Evolutionary conservation across 2,329 filamentous ascomycete species (phyloP).

Genomic region (Aspergillus sclerotialis): DNA sequence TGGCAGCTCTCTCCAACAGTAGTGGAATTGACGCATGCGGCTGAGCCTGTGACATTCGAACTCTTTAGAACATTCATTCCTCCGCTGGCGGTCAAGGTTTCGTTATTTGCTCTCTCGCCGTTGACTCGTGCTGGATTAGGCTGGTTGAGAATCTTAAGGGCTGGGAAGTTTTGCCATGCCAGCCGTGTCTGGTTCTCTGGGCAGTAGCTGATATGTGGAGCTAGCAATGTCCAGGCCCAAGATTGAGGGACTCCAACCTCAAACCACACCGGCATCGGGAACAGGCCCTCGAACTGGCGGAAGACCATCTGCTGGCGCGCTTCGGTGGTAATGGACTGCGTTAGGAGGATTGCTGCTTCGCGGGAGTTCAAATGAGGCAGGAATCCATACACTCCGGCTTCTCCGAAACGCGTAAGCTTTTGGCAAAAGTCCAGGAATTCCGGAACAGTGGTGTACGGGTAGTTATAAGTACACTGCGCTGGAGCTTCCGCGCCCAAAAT

Average conservation of each 20-base stretch:
- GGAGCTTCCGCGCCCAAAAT: slow-evolving; percentile 67
- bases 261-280: slow-evolving; percentile 80
- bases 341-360: slow-evolving; percentile 63
- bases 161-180: slow-evolving; percentile 78
- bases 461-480: slow-evolving; percentile 72
- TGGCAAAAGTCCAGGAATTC: slow-evolving; percentile 81
- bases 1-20: slow-evolving; percentile 46
- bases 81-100: slow-evolving; percentile 47
- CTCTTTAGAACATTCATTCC: slow-evolving; percentile 26
- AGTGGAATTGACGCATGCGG: slow-evolving; percentile 54
- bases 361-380: slow-evolving; percentile 69
- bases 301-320: slow-evolving; percentile 79
- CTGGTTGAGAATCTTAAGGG: slow-evolving; percentile 65
- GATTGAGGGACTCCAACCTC: slow-evolving; percentile 72
- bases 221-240: slow-evolving; percentile 76
- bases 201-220: slow-evolving; percentile 73
- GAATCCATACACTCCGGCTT: slow-evolving; percentile 75
- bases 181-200: slow-evolving; percentile 66
- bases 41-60: slow-evolving; percentile 34
- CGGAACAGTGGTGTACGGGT: slow-evolving; percentile 65
- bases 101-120: slow-evolving; percentile 54
- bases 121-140: slow-evolving; percentile 65
- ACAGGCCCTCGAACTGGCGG: slow-evolving; percentile 71
- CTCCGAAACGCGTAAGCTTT: slow-evolving; percentile 75
- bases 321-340: slow-evolving; percentile 71